Base-by-base conservation (phyloP, 805 yeast genomes). In the Tetrapisispora namnaoensis region DNA sequence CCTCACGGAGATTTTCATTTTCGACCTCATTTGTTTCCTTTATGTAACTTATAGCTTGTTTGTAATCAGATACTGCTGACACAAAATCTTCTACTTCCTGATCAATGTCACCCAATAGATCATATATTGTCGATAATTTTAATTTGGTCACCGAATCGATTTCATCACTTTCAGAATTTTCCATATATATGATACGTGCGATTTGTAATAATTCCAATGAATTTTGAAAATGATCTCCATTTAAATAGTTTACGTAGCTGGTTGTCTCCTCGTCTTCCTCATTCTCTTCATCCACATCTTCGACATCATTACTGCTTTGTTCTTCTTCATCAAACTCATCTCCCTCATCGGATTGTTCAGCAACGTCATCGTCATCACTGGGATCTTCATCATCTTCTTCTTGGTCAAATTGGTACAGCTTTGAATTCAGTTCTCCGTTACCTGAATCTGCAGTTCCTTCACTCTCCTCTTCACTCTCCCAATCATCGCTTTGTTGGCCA, bases 141-240 rank as follows among this genome's bases (percentile, higher is more conserved):
- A 73, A 70, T 37, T 21, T 47, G 6, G 16, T 32, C 10, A 24
- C 21, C 5, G 47, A 48, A 37, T 46, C 18, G 9, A 37, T 13
- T 14, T 24, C 20, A 34, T 28, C 44, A 14, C 38, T 17, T 37
- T 38, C 41, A 10, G 44, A 22, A 21, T 45, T 37, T 42, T 45
- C 45, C 27, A 43, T 43, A 71, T 60, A 44, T 70, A 64, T 42
- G 70, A 64, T 60, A 78, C 81, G 75, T 2, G 96, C 77, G 37
- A 86, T 70, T 61, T 90, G 96, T 18, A 89, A 69, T 9, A 86
- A 76, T 46, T 86, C 93, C 93, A 96, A 86, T 0, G 96, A 95
- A 17, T 82, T 78, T 61, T 85, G 95, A 59, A 91, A 86, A 57
- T 53, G 39, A 42, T 58, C 53, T 4, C 59, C 61, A 21, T 51